phyloP scores from a whole-genome alignment of 768 basidiomycete species.

The Naganishia antarctica region DNA sequence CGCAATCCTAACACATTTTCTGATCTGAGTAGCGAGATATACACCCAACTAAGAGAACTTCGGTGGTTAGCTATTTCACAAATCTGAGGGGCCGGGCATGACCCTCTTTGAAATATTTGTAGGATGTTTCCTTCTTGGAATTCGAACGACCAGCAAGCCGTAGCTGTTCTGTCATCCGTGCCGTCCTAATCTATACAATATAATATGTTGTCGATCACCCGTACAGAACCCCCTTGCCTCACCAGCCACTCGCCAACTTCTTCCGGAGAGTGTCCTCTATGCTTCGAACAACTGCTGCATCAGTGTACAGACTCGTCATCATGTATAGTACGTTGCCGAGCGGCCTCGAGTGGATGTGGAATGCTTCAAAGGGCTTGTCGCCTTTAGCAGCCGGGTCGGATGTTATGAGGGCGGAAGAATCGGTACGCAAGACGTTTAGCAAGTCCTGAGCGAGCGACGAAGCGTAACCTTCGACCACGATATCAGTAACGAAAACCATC shows the following conservation, averaged over 20 bases:
- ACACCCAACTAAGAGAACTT: conserved; percentile 1
- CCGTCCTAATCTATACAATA: too few species aligned
- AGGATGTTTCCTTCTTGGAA: too few species aligned
- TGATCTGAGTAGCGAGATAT: background rate
- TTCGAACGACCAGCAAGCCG: too few species aligned
- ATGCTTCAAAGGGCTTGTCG: conserved; percentile 58
- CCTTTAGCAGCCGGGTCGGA: conserved; percentile 76
- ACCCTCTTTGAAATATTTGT: too few species aligned
- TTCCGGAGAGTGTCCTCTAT: conserved; percentile 51
- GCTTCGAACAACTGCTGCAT: conserved; percentile 38
- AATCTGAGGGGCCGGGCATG: too few species aligned
- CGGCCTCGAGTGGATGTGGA: conserved; percentile 74
- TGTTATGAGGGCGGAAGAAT: conserved; percentile 58
- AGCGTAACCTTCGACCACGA: conserved; percentile 52
- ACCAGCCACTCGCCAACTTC: conserved; percentile 25
- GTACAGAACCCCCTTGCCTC: background rate
- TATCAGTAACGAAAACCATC: background rate
- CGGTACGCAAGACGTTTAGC: conserved; percentile 58
- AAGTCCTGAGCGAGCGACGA: conserved; percentile 63
- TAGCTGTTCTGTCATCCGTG: too few species aligned
- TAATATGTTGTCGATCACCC: background rate
- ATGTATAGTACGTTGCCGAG: conserved; percentile 62
- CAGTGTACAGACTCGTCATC: conserved; percentile 45
- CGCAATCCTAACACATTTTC: background rate
- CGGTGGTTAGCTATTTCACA: too few species aligned